phyloP scores from a whole-genome alignment of 2,329 filamentous ascomycete genomes.

The Stachybotrys echinatus region DNA sequence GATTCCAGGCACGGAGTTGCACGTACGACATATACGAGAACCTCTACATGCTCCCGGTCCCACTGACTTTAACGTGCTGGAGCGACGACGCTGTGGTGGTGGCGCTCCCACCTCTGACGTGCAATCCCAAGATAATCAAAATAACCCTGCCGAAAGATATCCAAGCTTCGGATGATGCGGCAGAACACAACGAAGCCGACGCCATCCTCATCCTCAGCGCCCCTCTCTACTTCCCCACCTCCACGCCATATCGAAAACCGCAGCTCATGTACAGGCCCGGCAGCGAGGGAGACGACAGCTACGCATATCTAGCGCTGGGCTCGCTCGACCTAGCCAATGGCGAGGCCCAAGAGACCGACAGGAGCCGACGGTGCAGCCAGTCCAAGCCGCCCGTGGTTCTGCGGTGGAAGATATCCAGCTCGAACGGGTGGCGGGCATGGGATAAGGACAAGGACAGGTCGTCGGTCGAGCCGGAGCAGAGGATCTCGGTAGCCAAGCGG shows the following conservation, averaged over 20 bases:
- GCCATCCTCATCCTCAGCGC: not conserved
- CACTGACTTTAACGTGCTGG: not conserved
- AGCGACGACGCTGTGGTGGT: not conserved
- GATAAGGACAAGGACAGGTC: not conserved
- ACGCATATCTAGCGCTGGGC: not conserved
- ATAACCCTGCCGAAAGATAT: not conserved
- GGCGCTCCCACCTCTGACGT: not conserved
- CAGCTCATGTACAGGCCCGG: not conserved
- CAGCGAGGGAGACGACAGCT: not conserved
- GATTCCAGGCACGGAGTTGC: not conserved
- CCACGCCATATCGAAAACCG: not conserved
- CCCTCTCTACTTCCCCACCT: not conserved
- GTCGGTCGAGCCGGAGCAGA: too few relatives aligned
- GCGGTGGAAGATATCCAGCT: not conserved
- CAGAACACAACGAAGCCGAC: not conserved
- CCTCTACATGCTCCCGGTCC: not conserved
- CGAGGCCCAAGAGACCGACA: too few relatives aligned
- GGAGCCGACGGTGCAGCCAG: too few relatives aligned
- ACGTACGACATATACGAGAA: not conserved
- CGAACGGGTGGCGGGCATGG: not conserved
- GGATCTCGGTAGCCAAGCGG: not conserved
- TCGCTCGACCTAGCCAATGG: too few relatives aligned
- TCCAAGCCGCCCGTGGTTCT: not conserved
- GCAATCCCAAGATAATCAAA: not conserved
- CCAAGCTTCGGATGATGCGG: not conserved